Evolutionary conservation across 345 rosid genomes (phyloP).

Genomic region (Bretschneidera sinensis): DNA sequence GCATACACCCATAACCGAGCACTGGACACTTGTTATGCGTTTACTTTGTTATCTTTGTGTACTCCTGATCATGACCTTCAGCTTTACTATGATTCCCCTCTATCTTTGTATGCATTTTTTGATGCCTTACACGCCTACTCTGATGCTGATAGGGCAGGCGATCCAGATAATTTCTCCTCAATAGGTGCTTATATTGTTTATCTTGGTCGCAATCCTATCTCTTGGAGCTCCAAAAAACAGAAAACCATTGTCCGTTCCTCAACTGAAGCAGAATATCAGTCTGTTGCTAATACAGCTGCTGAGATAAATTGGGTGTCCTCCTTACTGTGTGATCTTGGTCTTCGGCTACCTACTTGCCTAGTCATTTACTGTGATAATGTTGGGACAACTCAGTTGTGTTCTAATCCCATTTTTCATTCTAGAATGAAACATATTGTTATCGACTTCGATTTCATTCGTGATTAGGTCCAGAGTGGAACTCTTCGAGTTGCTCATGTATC

Average conservation of each 20-base stretch:
- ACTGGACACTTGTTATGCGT: background rate
- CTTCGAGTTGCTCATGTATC: background rate
- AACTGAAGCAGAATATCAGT: too few relatives aligned
- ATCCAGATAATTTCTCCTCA: background rate
- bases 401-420: slow-evolving; percentile 3
- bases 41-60: background rate
- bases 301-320: background rate
- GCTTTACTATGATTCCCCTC: background rate
- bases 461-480: background rate
- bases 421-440: slow-evolving; percentile 9
- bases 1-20: background rate
- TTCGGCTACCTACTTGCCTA: background rate
- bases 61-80: background rate
- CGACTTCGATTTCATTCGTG: background rate
- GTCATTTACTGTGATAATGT: background rate
- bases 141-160: slow-evolving; percentile 5
- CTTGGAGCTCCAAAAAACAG: too few relatives aligned
- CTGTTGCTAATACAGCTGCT: background rate
- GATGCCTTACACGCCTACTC: too few relatives aligned
- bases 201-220: background rate
- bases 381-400: background rate
- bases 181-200: background rate
- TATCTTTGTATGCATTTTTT: background rate
- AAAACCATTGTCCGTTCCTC: too few relatives aligned
- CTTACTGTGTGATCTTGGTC: too few relatives aligned